Base-by-base conservation (phyloP, 2,329 filamentous ascomycete species). In the Epichloe sylvatica region DNA sequence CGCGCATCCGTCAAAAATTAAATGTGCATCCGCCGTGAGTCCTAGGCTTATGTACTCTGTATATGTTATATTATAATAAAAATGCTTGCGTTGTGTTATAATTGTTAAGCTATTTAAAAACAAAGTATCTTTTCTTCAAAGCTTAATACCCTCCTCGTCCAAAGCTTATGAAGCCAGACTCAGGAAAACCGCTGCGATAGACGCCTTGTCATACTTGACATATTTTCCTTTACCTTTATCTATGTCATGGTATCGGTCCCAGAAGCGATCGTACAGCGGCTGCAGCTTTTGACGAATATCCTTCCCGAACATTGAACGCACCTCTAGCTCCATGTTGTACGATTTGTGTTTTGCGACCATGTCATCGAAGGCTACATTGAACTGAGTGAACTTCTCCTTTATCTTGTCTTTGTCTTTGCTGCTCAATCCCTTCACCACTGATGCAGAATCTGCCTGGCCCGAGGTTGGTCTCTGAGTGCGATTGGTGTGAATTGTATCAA, bases 161-260 rank as follows among this genome's bases (percentile, higher is more conserved):
- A n/a, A n/a, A n/a, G n/a, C n/a, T n/a, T n/a, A 67, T 37, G 65
- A 64, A 21, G 61, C 59, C 3, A 81, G 64, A 48, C 72, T 76
- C 48, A 71, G 59, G 59, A 82, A 82, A 9, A 83, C 73, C 21
- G 78, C 78, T 44, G 84, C 80, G 59, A 98, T 83, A 45, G 81
- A 78, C 39, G 75, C 74, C 72, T 96, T 96, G 70, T 96, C 90
- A 64, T 95, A 97, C 71, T 94, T 96, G 64, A 94, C 89, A 67
- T 97, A 94, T 68, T 98, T 98, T 57, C 91, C 91, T 69, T 90
- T 94, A 52, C 92, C 92, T 72, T 95, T 96, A 69, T 97, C 91
- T 55, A 97, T 82, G 68, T 97, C 92, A 64, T 96, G 90, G 64
- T 98, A 98, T 30, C 91, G 79, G 67, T 97, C 92, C 81, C 88